Percentiles rank a stretch among this genome's conserved stretches.
These are phyloP conservation scores for Furcasterigmium sp. DNA, from an alignment of 2,329 filamentous ascomycete genomes.

Conservation along the genomic window DNA sequence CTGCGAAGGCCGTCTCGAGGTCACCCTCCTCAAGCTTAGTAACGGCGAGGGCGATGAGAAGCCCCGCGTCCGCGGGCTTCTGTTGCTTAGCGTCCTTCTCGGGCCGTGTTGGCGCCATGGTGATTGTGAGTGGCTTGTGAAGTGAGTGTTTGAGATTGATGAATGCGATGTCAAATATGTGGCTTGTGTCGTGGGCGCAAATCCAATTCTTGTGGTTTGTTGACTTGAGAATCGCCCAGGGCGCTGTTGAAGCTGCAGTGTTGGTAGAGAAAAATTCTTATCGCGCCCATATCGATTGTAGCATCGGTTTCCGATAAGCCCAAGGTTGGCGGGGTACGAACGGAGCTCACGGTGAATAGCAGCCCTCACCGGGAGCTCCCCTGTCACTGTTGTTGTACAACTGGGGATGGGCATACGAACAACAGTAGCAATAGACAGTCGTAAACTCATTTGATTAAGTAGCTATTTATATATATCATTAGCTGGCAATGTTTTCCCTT, in stretches of 20 bases:
- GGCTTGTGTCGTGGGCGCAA: no score
- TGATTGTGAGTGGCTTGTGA: background rate
- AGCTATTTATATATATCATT: background rate
- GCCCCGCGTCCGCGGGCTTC: constrained; percentile 18
- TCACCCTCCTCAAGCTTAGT: constrained; percentile 37
- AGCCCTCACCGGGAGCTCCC: no score
- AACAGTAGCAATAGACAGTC: no score
- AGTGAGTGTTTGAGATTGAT: background rate
- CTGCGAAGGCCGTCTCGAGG: constrained; percentile 30
- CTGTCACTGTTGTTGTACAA: no score
- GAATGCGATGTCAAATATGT: no score
- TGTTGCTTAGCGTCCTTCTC: constrained; percentile 28
- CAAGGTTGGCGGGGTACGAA: background rate
- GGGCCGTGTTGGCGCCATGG: constrained; percentile 37
- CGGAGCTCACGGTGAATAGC: no score
- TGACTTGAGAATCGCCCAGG: background rate
- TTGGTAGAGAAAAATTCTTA: constrained; percentile 10
- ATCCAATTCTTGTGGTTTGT: background rate
- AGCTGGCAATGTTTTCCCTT: background rate
- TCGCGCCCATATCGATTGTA: constrained; percentile 12
- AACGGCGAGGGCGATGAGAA: constrained; percentile 31
- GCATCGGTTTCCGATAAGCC: background rate
- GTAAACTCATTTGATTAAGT: constrained; percentile 2
- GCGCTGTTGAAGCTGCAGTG: background rate
- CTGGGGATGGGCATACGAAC: no score